Conservation (phyloP, 257 asterid genomes). For the Leonotis leonurus region DNA sequence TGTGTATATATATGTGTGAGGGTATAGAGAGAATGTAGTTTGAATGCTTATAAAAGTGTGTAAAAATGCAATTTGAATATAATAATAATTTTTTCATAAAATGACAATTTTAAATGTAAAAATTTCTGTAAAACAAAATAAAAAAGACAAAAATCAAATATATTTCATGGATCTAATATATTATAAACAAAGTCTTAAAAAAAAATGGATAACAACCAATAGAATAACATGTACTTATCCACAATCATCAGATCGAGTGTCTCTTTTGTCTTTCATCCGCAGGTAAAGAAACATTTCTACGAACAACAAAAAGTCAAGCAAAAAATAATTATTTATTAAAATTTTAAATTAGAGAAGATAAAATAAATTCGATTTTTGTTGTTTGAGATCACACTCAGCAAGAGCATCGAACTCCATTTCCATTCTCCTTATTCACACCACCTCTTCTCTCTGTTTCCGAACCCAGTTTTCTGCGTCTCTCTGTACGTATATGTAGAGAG, state of each 20-base stretch:
- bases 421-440: slow-evolving; percentile 19
- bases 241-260: slow-evolving; percentile 20
- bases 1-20: too few relatives aligned
- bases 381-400: slow-evolving; percentile 13
- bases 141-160: too few relatives aligned
- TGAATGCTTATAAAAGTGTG: too few relatives aligned
- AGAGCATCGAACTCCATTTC: slow-evolving; percentile 15
- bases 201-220: too few relatives aligned
- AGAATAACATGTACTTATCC: slow-evolving; percentile 14
- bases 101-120: too few relatives aligned
- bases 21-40: too few relatives aligned
- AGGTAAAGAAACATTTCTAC: slow-evolving; percentile 2
- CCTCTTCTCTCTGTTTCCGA: slow-evolving; percentile 20
- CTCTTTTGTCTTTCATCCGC: slow-evolving; percentile 27
- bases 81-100: too few relatives aligned
- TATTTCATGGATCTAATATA: too few relatives aligned
- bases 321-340: not conserved
- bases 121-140: too few relatives aligned
- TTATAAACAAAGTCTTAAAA: too few relatives aligned
- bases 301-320: not conserved
- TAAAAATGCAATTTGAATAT: too few relatives aligned
- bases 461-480: slow-evolving; percentile 6
- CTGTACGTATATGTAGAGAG: not conserved
- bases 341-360: not conserved
- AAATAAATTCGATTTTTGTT: not conserved